Evolutionary conservation across 371 early-diverging fungal species (phyloP).

Genomic region (Chytridium lagenaria): DNA sequence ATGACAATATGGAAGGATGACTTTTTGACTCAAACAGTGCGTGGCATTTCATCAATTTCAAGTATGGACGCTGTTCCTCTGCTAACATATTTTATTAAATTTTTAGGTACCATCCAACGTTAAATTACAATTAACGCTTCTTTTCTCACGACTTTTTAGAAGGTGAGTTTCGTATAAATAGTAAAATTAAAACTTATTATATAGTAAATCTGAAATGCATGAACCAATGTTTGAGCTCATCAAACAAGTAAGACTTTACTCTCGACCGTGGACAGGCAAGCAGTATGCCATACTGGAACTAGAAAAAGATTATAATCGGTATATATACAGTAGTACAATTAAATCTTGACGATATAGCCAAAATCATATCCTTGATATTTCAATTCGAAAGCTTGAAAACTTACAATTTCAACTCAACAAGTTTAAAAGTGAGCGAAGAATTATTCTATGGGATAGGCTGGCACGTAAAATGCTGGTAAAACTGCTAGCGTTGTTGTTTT

Average conservation of each 20-base stretch:
- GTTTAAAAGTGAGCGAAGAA: constrained; percentile 36
- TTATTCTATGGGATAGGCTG: constrained; percentile 32
- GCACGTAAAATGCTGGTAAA: constrained; percentile 30
- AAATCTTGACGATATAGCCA: constrained; percentile 34
- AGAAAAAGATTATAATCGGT: constrained; percentile 54
- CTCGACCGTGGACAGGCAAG: constrained; percentile 53
- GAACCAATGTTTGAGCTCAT: constrained; percentile 60
- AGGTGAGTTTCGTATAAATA: constrained; percentile 31
- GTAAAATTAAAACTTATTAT: not conserved
- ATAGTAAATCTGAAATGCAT: constrained; percentile 58
- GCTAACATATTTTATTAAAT: not conserved
- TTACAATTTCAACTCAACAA: constrained; percentile 46
- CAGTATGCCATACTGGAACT: constrained; percentile 46
- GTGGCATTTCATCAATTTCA: not conserved
- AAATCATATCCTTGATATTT: constrained; percentile 53
- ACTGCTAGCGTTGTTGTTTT: not conserved
- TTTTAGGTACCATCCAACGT: constrained; percentile 45
- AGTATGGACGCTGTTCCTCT: not conserved
- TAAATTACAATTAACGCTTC: constrained; percentile 54
- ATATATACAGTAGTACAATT: not conserved
- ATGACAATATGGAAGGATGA: constrained; percentile 59
- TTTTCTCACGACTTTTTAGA: constrained; percentile 54
- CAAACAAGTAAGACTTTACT: constrained; percentile 54
- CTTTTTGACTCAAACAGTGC: constrained; percentile 49
- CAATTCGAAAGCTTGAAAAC: constrained; percentile 57